Conservation (phyloP, 2,329 filamentous ascomycete species). For the Rhexocercosporidium sp. region DNA sequence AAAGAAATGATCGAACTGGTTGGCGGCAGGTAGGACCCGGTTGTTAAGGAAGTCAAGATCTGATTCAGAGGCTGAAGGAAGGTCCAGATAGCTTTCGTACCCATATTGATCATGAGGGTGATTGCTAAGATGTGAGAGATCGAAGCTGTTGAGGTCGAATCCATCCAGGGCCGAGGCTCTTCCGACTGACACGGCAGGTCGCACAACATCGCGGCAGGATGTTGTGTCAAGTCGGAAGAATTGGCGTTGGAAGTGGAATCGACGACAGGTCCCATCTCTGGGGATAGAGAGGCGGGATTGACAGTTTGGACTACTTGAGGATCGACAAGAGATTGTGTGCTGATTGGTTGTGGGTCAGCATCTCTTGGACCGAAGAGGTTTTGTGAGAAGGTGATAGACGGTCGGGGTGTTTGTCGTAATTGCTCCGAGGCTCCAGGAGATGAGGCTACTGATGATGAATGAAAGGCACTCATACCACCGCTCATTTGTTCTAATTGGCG, state of each 20-base stretch:
- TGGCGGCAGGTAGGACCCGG: slow-evolving; percentile 76
- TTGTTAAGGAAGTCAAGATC: slow-evolving; percentile 79
- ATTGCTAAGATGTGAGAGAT: slow-evolving; percentile 55
- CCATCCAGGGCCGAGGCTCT: slow-evolving; percentile 47
- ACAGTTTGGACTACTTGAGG: slow-evolving; percentile 54
- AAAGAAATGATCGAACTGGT: slow-evolving; percentile 68
- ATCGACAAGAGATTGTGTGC: slow-evolving; percentile 37
- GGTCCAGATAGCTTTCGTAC: slow-evolving; percentile 72
- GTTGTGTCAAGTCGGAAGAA: slow-evolving; percentile 93
- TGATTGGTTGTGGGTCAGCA: slow-evolving; percentile 28
- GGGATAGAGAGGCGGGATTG: slow-evolving; percentile 66
- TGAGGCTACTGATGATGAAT: slow-evolving; percentile 50
- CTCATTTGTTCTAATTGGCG: slow-evolving; percentile 36
- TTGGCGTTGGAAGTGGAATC: slow-evolving; percentile 46
- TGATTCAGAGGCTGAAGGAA: slow-evolving; percentile 70
- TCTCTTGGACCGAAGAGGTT: slow-evolving; percentile 59
- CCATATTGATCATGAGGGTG: slow-evolving; percentile 67
- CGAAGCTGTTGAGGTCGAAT: slow-evolving; percentile 34
- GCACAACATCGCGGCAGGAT: slow-evolving; percentile 99
- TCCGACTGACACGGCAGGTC: slow-evolving; percentile 99
- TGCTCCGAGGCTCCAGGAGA: slow-evolving; percentile 50
- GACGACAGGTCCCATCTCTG: slow-evolving; percentile 57
- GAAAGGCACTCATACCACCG: slow-evolving; percentile 44
- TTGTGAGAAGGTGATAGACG: slow-evolving; percentile 61
- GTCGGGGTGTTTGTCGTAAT: slow-evolving; percentile 35